phyloP scores from a whole-genome alignment of 768 basidiomycete genomes.

The Hypsizygus marmoreus region DNA sequence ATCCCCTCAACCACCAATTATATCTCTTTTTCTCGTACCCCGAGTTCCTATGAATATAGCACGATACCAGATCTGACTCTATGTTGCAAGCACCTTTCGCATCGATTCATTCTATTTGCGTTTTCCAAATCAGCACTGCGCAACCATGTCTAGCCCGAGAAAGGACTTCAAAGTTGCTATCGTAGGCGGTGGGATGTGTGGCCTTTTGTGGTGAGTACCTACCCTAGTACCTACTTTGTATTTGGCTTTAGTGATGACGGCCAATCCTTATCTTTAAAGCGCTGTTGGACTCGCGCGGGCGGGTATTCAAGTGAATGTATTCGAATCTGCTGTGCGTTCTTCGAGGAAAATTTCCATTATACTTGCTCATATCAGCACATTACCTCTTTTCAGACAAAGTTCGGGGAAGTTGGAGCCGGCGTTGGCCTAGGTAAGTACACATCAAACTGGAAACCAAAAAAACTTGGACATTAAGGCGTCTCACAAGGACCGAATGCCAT shows the following conservation, averaged over 20 bases:
- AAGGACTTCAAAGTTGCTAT: slow-evolving; percentile 54
- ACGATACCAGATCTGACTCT: no score
- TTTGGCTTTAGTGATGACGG: no score
- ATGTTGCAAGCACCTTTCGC: no score
- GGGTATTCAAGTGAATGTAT: slow-evolving; percentile 49
- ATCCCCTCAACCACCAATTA: no score
- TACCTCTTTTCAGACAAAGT: slow-evolving; percentile 36
- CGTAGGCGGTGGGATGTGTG: slow-evolving; percentile 58
- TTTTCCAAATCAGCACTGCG: no score
- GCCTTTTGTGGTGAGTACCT: slow-evolving; percentile 41
- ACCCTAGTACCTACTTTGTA: not conserved
- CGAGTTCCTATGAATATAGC: no score
- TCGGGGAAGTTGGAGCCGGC: slow-evolving; percentile 56
- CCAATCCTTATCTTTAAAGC: no score
- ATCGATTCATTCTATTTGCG: no score
- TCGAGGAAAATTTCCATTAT: no score
- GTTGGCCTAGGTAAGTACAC: slow-evolving; percentile 45
- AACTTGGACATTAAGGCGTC: no score
- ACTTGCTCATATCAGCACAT: not conserved
- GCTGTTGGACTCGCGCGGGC: slow-evolving; percentile 43
- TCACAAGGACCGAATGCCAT: slow-evolving; percentile 58
- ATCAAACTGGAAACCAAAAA: no score
- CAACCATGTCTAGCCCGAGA: slow-evolving; percentile 9
- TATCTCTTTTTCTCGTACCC: no score
- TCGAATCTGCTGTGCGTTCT: slow-evolving; percentile 55